Conservation (phyloP, 208 protist genomes). For the Leishmania gerbilli region DNA sequence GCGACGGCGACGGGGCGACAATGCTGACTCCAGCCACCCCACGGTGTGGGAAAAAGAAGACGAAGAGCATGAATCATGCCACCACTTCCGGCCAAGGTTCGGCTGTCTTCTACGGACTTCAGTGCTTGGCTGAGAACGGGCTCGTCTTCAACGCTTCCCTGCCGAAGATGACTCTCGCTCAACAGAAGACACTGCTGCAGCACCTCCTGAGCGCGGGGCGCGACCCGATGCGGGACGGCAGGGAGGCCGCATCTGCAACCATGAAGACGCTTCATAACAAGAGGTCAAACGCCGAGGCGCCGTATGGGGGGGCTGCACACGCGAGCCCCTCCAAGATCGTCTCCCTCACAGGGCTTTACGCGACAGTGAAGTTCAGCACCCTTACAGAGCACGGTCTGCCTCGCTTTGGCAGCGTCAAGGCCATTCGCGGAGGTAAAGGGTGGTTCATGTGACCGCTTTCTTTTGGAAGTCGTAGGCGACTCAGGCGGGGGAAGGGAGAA, state of each 20-base stretch:
- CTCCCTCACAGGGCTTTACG: conserved; percentile 82
- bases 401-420: conserved; percentile 85
- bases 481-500: neutral
- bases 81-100: neutral
- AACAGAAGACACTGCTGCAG: conserved; percentile 63
- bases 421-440: conserved; percentile 84
- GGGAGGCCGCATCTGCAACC: neutral
- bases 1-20: neutral
- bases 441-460: conserved; percentile 67
- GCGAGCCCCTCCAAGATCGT: conserved; percentile 5
- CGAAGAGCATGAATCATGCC: neutral
- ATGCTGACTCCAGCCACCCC: neutral
- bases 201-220: conserved; percentile 57
- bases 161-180: conserved; percentile 56
- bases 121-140: conserved; percentile 82
- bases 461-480: neutral
- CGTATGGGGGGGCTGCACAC: neutral
- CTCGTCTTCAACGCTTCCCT: conserved; percentile 81
- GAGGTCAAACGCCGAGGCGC: conserved; percentile 15
- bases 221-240: neutral
- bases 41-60: neutral
- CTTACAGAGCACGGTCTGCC: conserved; percentile 86
- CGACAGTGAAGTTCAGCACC: conserved; percentile 80
- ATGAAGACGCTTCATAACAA: neutral
- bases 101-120: conserved; percentile 76